Base-by-base conservation (phyloP, 2,329 filamentous ascomycete species). In the Penicillium sp. region DNA sequence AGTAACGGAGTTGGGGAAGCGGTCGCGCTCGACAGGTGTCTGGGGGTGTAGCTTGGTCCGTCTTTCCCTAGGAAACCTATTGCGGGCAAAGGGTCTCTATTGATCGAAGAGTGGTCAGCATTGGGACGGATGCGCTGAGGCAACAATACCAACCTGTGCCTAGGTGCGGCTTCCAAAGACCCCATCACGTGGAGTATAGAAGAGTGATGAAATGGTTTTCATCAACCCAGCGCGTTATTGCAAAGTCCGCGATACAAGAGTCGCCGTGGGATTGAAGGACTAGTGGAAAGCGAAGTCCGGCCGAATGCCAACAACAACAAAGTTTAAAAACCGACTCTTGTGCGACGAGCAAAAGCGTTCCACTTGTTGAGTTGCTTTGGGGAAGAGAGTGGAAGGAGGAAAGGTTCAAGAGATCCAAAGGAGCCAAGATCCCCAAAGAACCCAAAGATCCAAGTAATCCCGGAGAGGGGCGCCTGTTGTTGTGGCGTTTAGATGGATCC, bases 21-120 rank as follows among this genome's bases (percentile, higher is more conserved):
- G 42, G 64, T 64, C 29, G 68, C 53, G 40, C 62, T 65, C 7
- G 63, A 48, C 18, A 64, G 57, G 43, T 65, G 64, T 50, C 67
- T 69, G 12, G 65, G 60, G 25, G 63, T 57, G 49, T 67, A 69
- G 19, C 62, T 68, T 19, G 67, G 59, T 40, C 63, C 67, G 58
- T 74, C 72, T 49, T 64, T 69, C 25, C 65, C 69, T 40, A 75
- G 52, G 52, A 70, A 71, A 50, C 64, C 69, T 44, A 76, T 70
- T 4, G 73, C 68, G 43, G 74, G 73, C 30, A 75, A 63, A 59
- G 69, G 68, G 56, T 72, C 69, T 60, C 73, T 75, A 53, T 52
- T 5, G 22, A 31, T 34, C 3, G 42, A 33, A 49, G 28, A 27
- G 10, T 19, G 12, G 55, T 70, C 48, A 70, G 64, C 51, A 55